These are phyloP conservation scores for Wickerhamiella azyma DNA, from an alignment of 805 yeast species.

Conservation along the genomic window DNA sequence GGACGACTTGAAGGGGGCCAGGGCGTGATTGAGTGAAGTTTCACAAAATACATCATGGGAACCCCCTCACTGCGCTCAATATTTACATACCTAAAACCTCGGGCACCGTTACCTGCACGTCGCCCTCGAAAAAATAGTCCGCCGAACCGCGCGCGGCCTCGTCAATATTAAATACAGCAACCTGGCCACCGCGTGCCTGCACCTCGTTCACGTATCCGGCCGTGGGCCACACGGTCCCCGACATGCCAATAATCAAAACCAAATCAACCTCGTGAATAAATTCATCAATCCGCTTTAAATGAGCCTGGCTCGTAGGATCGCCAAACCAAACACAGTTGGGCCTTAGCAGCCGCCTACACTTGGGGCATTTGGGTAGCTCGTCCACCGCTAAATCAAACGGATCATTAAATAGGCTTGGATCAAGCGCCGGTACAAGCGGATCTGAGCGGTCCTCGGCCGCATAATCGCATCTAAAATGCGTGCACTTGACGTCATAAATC, in stretches of 20 bases:
- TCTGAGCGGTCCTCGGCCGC: constrained; percentile 34
- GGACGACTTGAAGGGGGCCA: too few relatives aligned
- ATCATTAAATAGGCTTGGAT: constrained; percentile 14
- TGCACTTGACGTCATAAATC: constrained; percentile 58
- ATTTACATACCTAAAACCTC: constrained; percentile 21
- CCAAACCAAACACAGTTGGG: constrained; percentile 96
- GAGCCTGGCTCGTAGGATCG: constrained; percentile 59
- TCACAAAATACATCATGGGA: too few relatives aligned
- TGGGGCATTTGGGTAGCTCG: constrained; percentile 65
- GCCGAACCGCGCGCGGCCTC: constrained; percentile 26
- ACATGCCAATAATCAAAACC: constrained; percentile 72
- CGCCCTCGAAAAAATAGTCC: constrained; percentile 67
- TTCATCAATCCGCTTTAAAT: constrained; percentile 54
- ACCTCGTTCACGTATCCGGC: constrained; percentile 80
- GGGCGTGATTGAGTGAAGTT: too few relatives aligned
- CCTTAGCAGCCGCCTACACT: constrained; percentile 50
- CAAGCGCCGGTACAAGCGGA: constrained; percentile 47
- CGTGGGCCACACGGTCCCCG: constrained; percentile 83
- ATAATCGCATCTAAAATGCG: constrained; percentile 59
- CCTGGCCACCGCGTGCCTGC: constrained; percentile 56
- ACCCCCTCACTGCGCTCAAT: too few relatives aligned
- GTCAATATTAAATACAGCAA: constrained; percentile 64
- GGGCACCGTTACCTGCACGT: constrained; percentile 62
- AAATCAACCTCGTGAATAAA: constrained; percentile 58
- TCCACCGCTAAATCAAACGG: constrained; percentile 29